phyloP scores from a whole-genome alignment of 805 yeast species.

The Candida nonsorbophila region DNA sequence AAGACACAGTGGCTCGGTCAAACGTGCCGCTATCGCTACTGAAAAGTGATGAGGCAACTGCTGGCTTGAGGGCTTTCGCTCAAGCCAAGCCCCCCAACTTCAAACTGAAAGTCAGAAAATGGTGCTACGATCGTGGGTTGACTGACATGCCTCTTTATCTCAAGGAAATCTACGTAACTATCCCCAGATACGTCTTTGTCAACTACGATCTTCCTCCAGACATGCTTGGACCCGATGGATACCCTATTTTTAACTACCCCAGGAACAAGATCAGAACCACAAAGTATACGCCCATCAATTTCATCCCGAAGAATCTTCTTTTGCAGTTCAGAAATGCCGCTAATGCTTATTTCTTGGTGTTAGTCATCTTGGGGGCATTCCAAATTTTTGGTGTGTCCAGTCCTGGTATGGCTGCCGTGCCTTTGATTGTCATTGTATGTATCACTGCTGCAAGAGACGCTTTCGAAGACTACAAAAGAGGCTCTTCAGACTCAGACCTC shows the following conservation, averaged over 20 bases:
- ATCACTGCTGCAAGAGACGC: constrained; percentile 76
- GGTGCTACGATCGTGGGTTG: constrained; percentile 16
- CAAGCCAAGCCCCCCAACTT: constrained; percentile 17
- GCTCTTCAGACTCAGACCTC: constrained; percentile 58
- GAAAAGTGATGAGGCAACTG: constrained; percentile 1
- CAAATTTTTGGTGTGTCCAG: constrained; percentile 67
- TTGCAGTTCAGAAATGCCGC: constrained; percentile 58
- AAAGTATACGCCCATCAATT: constrained; percentile 54
- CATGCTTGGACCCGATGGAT: constrained; percentile 24
- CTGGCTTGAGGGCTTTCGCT: constrained; percentile 10
- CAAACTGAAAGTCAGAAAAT: constrained; percentile 13
- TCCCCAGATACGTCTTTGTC: constrained; percentile 43
- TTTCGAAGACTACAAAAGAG: constrained; percentile 69
- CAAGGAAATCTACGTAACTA: constrained; percentile 30
- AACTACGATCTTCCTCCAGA: constrained; percentile 45
- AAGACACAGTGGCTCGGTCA: too few species aligned
- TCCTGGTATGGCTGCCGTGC: constrained; percentile 76
- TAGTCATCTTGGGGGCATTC: constrained; percentile 53
- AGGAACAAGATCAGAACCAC: constrained; percentile 60
- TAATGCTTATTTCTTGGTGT: constrained; percentile 50
- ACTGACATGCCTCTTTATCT: constrained; percentile 28
- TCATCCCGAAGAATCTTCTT: constrained; percentile 50
- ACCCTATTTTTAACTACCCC: constrained; percentile 38
- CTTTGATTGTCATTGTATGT: constrained; percentile 71
- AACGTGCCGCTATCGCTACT: not conserved